These are phyloP conservation scores for Pinus tabuliformis DNA, from an alignment of 75 land plant genomes.

Conservation along the genomic window DNA sequence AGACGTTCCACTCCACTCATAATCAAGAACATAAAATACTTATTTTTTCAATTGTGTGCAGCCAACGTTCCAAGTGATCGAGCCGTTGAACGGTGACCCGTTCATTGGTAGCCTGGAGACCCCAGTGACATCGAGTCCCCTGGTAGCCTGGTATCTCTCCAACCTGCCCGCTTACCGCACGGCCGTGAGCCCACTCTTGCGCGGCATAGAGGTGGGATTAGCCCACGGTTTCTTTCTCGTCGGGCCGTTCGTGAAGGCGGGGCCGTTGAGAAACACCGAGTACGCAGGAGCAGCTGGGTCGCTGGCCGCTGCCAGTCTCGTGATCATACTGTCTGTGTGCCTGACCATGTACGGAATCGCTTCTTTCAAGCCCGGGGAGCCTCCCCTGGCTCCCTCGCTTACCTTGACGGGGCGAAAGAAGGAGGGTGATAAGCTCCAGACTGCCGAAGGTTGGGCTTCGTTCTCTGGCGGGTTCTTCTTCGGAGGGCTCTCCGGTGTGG, in stretches of 20 bases:
- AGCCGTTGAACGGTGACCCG: conserved; percentile 96
- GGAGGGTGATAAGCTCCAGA: conserved; percentile 92
- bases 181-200: conserved; percentile 86
- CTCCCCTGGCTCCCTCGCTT: conserved; percentile 77
- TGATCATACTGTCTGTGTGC: conserved; percentile 77
- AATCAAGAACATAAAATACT: too few relatives aligned
- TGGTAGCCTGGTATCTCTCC: conserved; percentile 98
- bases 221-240: conserved; percentile 88
- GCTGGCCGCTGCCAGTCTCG: conserved; percentile 84
- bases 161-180: conserved; percentile 98
- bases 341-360: conserved; percentile 92
- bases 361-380: conserved; percentile 83
- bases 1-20: too few relatives aligned
- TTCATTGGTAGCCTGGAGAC: conserved; percentile 96
- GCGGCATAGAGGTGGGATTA: conserved; percentile 87
- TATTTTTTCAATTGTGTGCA: not conserved
- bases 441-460: conserved; percentile 94
- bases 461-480: conserved; percentile 99
- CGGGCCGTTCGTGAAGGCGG: conserved; percentile 80
- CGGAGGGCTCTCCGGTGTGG: conserved; percentile 94
- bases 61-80: conserved; percentile 79
- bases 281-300: conserved; percentile 72
- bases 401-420: conserved; percentile 93
- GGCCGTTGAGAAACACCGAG: conserved; percentile 68
- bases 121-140: conserved; percentile 87